Percentiles rank a stretch among this genome's conserved stretches.
Evolutionary conservation across 2,329 filamentous ascomycete species (phyloP).

Genomic region (Penicillium sp.): DNA sequence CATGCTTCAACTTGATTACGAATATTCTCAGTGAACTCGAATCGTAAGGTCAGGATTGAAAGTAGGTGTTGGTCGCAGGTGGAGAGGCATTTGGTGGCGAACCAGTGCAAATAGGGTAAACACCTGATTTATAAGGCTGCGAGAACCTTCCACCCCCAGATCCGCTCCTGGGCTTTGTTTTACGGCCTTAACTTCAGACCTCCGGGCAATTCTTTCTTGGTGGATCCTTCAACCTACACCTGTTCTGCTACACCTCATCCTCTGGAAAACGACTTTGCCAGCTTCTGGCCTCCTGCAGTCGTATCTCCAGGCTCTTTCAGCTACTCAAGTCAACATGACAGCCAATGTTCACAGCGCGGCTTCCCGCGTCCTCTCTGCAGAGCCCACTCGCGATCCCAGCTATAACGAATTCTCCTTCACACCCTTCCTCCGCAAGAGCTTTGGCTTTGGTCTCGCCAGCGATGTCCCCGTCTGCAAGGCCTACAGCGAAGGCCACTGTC

Average conservation of each 20-base stretch:
- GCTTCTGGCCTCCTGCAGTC: background rate
- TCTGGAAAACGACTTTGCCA: background rate
- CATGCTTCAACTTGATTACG: no score
- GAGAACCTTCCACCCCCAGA: constrained; percentile 1
- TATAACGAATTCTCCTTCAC: constrained; percentile 78
- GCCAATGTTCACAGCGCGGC: constrained; percentile 36
- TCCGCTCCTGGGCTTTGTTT: background rate
- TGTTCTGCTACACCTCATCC: background rate
- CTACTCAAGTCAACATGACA: constrained; percentile 30
- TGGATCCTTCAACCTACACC: background rate
- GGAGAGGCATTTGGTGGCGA: background rate
- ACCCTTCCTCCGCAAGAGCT: constrained; percentile 79
- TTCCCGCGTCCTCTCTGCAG: constrained; percentile 37
- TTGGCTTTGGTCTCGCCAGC: constrained; percentile 79
- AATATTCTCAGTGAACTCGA: no score
- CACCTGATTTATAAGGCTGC: constrained; percentile 17
- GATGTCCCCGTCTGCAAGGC: constrained; percentile 82
- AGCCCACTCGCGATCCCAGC: constrained; percentile 37
- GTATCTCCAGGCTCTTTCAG: background rate
- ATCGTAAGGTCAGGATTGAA: background rate
- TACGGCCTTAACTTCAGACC: background rate
- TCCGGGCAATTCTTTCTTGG: background rate
- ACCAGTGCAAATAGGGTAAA: constrained; percentile 11
- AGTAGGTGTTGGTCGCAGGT: background rate
- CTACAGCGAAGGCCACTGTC: constrained; percentile 83